phyloP scores from a whole-genome alignment of 2,329 filamentous ascomycete species.

The Beauveria bassiana region DNA sequence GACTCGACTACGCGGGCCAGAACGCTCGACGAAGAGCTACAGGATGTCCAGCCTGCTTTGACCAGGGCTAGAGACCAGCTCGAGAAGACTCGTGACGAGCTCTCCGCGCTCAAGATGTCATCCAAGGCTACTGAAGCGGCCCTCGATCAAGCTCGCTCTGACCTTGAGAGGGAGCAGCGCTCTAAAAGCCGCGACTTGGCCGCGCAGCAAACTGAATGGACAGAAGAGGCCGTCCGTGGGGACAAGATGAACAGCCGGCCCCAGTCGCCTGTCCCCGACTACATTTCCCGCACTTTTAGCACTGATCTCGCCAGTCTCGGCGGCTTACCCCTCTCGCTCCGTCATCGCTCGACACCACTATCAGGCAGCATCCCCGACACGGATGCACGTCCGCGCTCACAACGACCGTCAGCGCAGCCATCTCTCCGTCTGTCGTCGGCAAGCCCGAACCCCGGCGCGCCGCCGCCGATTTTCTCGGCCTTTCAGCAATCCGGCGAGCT shows the following conservation, averaged over 20 bases:
- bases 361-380: conserved; percentile 31
- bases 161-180: conserved; percentile 42
- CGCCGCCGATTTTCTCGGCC: conserved; percentile 37
- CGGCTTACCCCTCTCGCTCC: not conserved
- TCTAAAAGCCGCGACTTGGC: conserved; percentile 22
- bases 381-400: conserved; percentile 27
- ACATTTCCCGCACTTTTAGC: conserved; percentile 44
- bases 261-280: conserved; percentile 43
- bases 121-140: conserved; percentile 59
- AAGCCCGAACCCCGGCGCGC: conserved; percentile 32
- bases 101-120: conserved; percentile 56
- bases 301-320: conserved; percentile 42
- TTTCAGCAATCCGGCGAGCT: conserved; percentile 33
- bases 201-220: conserved; percentile 38
- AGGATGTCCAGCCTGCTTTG: conserved; percentile 57
- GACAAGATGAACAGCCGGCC: conserved; percentile 40
- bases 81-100: conserved; percentile 47
- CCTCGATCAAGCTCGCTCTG: conserved; percentile 45
- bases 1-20: conserved; percentile 65
- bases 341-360: conserved; percentile 43
- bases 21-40: conserved; percentile 74
- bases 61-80: conserved; percentile 58
- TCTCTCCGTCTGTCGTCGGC: conserved; percentile 16
- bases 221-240: conserved; percentile 39
- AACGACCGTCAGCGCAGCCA: conserved; percentile 45